These are phyloP conservation scores for Pseudogymnoascus pannorum DNA, from an alignment of 2,329 filamentous ascomycete species.

Conservation along the genomic window DNA sequence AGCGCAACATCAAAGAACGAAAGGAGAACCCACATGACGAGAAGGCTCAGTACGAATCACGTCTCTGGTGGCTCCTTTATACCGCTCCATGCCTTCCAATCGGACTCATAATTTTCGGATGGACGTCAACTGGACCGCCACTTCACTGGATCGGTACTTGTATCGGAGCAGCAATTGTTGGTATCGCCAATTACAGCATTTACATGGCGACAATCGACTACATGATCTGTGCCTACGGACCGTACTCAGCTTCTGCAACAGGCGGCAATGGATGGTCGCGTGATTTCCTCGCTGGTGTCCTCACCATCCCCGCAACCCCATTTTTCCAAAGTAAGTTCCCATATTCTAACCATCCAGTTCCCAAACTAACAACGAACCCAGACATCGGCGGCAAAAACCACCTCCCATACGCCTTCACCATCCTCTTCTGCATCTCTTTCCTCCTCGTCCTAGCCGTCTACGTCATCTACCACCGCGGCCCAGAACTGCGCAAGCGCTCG, in stretches of 20 bases:
- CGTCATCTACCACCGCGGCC: slow-evolving; percentile 59
- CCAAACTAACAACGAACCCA: slow-evolving; percentile 16
- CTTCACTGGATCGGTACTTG: slow-evolving; percentile 63
- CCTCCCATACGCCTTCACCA: slow-evolving; percentile 54
- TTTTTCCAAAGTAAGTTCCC: slow-evolving; percentile 43
- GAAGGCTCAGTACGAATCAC: slow-evolving; percentile 60
- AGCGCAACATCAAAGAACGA: slow-evolving; percentile 44
- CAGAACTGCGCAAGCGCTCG: slow-evolving; percentile 50
- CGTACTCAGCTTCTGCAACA: slow-evolving; percentile 66
- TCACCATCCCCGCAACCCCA: slow-evolving; percentile 60
- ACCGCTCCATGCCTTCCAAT: slow-evolving; percentile 54
- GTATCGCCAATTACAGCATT: slow-evolving; percentile 64
- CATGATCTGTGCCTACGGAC: slow-evolving; percentile 67
- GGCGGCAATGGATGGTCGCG: slow-evolving; percentile 69
- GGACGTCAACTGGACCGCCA: slow-evolving; percentile 56
- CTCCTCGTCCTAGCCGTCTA: slow-evolving; percentile 57
- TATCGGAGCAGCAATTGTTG: slow-evolving; percentile 58
- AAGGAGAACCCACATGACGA: slow-evolving; percentile 45
- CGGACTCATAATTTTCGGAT: slow-evolving; percentile 64
- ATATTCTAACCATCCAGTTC: background rate
- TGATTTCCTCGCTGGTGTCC: slow-evolving; percentile 65
- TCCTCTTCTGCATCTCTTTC: slow-evolving; percentile 55
- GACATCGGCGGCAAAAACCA: slow-evolving; percentile 48
- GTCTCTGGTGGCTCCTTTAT: slow-evolving; percentile 58
- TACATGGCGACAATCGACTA: slow-evolving; percentile 75